Evolutionary conservation across 345 rosid genomes (phyloP).

Genomic region (Leavenworthia alabamica): DNA sequence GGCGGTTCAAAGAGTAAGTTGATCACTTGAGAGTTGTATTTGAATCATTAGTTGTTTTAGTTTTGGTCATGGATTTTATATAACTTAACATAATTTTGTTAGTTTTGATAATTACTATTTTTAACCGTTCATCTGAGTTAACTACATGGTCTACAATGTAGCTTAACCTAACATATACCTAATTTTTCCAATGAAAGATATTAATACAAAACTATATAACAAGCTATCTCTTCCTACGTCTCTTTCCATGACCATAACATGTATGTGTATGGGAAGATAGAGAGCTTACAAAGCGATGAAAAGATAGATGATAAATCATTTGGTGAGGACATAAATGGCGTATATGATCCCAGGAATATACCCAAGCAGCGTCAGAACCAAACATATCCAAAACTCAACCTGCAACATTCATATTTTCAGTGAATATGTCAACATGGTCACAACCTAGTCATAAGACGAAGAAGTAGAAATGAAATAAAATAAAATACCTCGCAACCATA

Average conservation of each 20-base stretch:
- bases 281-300: constrained; percentile 19
- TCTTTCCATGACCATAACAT: background rate
- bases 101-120: no score
- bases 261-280: background rate
- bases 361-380: constrained; percentile 57
- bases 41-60: no score
- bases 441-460: no score
- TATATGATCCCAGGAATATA: constrained; percentile 79
- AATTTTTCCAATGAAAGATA: background rate
- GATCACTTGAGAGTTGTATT: background rate
- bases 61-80: no score
- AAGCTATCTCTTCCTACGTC: no score
- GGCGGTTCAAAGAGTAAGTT: constrained; percentile 62
- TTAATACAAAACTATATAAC: background rate
- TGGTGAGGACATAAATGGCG: constrained; percentile 65
- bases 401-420: no score
- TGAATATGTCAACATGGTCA: no score
- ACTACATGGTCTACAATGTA: background rate
- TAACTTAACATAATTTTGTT: no score
- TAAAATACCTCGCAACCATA: constrained; percentile 62
- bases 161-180: background rate
- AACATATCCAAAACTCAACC: constrained; percentile 89
- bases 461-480: background rate
- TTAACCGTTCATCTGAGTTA: no score
- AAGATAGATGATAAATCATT: constrained; percentile 31